These are phyloP conservation scores for Neobulgaria alba DNA, from an alignment of 2,329 filamentous ascomycete species.

Conservation along the genomic window DNA sequence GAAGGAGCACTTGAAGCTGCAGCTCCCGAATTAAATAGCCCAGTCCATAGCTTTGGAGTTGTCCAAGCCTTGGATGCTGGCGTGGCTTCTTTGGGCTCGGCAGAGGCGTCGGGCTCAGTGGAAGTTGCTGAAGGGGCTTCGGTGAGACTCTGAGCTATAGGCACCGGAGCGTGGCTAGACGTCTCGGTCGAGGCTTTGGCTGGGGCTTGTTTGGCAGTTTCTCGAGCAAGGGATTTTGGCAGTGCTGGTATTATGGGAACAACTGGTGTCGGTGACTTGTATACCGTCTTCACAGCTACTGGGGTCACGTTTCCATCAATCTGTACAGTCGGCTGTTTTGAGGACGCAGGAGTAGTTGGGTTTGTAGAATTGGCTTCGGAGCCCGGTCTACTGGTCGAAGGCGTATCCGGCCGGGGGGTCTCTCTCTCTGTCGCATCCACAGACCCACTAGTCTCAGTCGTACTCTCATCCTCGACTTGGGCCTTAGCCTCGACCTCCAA, in stretches of 20 bases:
- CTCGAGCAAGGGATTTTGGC: conserved; percentile 36
- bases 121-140: not conserved
- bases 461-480: not conserved
- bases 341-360: conserved; percentile 47
- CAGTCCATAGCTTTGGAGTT: conserved; percentile 59
- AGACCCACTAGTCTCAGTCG: not conserved
- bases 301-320: conserved; percentile 20
- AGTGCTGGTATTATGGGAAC: conserved; percentile 37
- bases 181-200: conserved; percentile 6
- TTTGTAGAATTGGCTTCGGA: conserved; percentile 35
- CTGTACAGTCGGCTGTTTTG: conserved; percentile 19
- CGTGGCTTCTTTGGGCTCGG: conserved; percentile 30
- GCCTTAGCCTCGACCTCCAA: conserved; percentile 5
- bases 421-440: conserved; percentile 16
- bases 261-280: conserved; percentile 37
- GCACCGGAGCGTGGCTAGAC: not conserved
- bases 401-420: conserved; percentile 37
- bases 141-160: conserved; percentile 3
- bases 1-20: conserved; percentile 27
- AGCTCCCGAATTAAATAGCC: conserved; percentile 50
- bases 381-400: conserved; percentile 32
- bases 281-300: conserved; percentile 17
- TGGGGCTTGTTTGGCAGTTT: conserved; percentile 9
- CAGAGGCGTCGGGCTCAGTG: not conserved
- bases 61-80: conserved; percentile 32